Conservation (phyloP, 2,329 filamentous ascomycete genomes). For the Chaetomium sp. region DNA sequence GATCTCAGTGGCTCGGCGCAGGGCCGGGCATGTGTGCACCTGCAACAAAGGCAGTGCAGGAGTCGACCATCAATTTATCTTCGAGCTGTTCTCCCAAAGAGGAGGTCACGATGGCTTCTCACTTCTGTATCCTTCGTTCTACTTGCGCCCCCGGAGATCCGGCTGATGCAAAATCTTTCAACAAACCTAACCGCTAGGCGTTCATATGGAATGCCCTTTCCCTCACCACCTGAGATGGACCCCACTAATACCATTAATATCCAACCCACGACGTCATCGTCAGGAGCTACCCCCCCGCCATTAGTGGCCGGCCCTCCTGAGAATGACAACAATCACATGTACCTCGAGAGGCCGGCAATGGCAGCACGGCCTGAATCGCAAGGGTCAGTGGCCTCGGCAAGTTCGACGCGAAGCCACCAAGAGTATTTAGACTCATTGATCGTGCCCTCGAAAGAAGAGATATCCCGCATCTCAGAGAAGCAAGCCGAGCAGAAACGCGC, state of each 20-base stretch:
- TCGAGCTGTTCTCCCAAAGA: no score
- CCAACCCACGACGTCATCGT: background rate
- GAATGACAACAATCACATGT: background rate
- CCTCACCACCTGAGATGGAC: no score
- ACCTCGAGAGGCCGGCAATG: background rate
- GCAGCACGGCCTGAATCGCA: background rate
- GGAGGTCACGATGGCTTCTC: no score
- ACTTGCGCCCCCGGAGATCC: no score
- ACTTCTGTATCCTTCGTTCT: no score
- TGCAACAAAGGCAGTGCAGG: background rate
- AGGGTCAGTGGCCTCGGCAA: slow-evolving; percentile 2
- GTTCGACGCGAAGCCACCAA: slow-evolving; percentile 11
- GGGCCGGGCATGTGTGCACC: background rate
- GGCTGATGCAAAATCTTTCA: no score
- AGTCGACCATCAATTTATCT: background rate
- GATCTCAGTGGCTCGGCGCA: background rate
- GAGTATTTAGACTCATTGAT: slow-evolving; percentile 22
- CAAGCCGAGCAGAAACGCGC: slow-evolving; percentile 21
- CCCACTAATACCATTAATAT: background rate
- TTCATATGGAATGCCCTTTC: no score
- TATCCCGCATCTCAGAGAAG: slow-evolving; percentile 21
- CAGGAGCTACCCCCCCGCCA: background rate
- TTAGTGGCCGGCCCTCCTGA: background rate
- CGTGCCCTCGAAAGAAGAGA: slow-evolving; percentile 19
- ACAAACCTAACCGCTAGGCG: no score